Conservation (phyloP, 345 rosid species). For the Eucalyptus polyanthemos region DNA sequence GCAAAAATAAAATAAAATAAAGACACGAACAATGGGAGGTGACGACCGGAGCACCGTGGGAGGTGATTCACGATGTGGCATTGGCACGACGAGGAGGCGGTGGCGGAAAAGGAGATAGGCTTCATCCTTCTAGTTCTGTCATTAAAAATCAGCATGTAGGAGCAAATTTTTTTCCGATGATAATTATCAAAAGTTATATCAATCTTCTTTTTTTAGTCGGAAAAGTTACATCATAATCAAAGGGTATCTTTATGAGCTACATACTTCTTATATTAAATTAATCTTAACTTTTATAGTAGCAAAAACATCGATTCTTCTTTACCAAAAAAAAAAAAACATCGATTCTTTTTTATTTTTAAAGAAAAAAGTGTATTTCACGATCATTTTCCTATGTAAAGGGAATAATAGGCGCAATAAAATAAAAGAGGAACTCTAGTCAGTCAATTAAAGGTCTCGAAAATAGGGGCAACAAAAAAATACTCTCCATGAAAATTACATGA, state of each 20-base stretch:
- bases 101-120: neutral
- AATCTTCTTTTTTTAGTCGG: neutral
- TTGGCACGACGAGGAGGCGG: neutral
- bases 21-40: rapidly evolving
- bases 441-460: neutral
- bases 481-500: too few species aligned
- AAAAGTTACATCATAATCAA: neutral
- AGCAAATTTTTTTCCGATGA: neutral
- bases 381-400: neutral
- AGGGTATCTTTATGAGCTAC: neutral
- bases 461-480: neutral
- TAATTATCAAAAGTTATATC: neutral
- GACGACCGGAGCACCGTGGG: neutral
- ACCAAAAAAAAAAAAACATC: too few species aligned
- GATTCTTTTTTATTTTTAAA: too few species aligned
- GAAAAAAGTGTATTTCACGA: neutral
- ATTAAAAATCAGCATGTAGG: neutral
- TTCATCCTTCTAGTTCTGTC: neutral
- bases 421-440: neutral
- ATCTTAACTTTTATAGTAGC: neutral
- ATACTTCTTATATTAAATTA: too few species aligned
- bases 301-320: too few species aligned
- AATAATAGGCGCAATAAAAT: too few species aligned
- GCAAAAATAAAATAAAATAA: too few species aligned
- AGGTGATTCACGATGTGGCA: neutral